Conservation (phyloP, 1,284 basidiomycete genomes). For the Pseudozyma sp. region DNA sequence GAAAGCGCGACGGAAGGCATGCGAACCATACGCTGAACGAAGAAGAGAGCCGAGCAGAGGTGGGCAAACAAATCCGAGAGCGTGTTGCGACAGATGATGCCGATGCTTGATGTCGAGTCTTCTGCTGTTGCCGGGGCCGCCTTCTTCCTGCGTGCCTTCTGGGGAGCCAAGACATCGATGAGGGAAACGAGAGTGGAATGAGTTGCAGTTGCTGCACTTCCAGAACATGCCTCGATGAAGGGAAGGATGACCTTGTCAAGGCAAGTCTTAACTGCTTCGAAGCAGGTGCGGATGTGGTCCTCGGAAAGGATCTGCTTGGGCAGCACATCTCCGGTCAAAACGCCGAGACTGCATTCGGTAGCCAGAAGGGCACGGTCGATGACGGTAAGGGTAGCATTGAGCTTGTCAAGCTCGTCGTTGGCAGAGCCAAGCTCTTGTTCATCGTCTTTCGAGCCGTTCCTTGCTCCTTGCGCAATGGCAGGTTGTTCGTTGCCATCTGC, state of each 20-base stretch:
- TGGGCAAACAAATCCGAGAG: slow-evolving; percentile 50
- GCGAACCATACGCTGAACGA: slow-evolving; percentile 69
- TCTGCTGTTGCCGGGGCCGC: slow-evolving; percentile 11
- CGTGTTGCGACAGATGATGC: slow-evolving; percentile 45
- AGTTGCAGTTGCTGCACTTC: slow-evolving; percentile 26
- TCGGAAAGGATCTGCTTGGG: slow-evolving; percentile 86
- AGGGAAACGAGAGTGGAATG: slow-evolving; percentile 64
- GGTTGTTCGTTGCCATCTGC: background rate
- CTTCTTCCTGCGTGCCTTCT: slow-evolving; percentile 48
- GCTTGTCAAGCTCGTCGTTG: slow-evolving; percentile 73
- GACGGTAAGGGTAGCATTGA: slow-evolving; percentile 51
- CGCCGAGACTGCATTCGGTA: slow-evolving; percentile 82
- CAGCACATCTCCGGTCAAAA: slow-evolving; percentile 81
- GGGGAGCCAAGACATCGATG: slow-evolving; percentile 59
- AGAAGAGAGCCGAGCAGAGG: slow-evolving; percentile 63
- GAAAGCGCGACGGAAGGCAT: slow-evolving; percentile 70
- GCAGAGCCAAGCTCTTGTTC: slow-evolving; percentile 72
- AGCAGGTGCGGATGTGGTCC: slow-evolving; percentile 84
- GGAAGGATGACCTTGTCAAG: slow-evolving; percentile 85
- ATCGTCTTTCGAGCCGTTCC: background rate
- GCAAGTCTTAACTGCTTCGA: slow-evolving; percentile 81
- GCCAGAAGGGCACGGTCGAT: slow-evolving; percentile 73
- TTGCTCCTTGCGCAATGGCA: background rate
- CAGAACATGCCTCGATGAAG: slow-evolving; percentile 78
- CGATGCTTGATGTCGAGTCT: slow-evolving; percentile 28